Conservation (phyloP, 768 basidiomycete genomes). For the Lactarius quietus region DNA sequence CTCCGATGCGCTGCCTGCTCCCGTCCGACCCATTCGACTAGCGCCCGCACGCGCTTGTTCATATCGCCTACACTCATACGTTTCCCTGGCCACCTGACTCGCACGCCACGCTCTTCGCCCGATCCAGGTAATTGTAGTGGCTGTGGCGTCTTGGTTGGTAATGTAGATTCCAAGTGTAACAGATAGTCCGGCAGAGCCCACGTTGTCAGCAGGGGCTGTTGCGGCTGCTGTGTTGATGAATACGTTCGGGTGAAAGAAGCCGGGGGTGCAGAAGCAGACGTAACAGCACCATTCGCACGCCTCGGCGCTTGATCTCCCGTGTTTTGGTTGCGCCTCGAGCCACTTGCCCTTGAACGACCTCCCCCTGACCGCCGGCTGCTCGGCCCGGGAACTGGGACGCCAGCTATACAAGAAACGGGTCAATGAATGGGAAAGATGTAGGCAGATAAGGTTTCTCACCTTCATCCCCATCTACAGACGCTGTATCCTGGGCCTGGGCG, state of each 20-base stretch:
- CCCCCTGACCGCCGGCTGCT: constrained; percentile 45
- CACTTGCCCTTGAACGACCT: constrained; percentile 40
- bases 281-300: constrained; percentile 35
- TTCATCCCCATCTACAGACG: constrained; percentile 56
- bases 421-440: constrained; percentile 35
- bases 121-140: constrained; percentile 66
- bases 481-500: constrained; percentile 31
- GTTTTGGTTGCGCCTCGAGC: constrained; percentile 46
- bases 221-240: constrained; percentile 51
- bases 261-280: constrained; percentile 36
- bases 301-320: constrained; percentile 27
- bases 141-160: constrained; percentile 72
- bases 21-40: constrained; percentile 92
- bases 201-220: constrained; percentile 74
- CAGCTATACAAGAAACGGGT: constrained; percentile 3
- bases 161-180: constrained; percentile 76
- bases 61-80: constrained; percentile 96
- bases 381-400: constrained; percentile 10
- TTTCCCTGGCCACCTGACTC: constrained; percentile 92
- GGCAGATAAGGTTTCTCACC: constrained; percentile 41
- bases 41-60: constrained; percentile 87
- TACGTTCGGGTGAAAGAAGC: constrained; percentile 54
- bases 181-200: constrained; percentile 96
- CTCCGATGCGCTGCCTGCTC: constrained; percentile 78
- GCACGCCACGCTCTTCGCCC: constrained; percentile 68